These are phyloP conservation scores for Aspergillus costaricaensis DNA, from an alignment of 2,329 filamentous ascomycete genomes.

Conservation along the genomic window DNA sequence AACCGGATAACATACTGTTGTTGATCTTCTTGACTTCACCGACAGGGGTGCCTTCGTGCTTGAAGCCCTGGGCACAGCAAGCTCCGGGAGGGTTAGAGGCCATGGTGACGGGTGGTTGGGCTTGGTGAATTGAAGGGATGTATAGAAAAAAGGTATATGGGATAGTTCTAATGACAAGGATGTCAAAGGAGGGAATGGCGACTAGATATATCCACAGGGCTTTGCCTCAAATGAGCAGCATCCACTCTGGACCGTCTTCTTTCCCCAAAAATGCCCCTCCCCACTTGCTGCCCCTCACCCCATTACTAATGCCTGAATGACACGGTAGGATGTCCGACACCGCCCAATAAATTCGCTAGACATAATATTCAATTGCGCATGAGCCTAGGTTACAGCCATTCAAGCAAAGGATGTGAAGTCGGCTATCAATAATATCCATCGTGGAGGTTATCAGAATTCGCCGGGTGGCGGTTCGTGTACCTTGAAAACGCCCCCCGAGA, in stretches of 20 bases:
- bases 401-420: not conserved
- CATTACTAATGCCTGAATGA: not conserved
- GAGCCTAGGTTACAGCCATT: not conserved
- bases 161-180: not conserved
- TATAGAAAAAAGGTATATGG: not conserved
- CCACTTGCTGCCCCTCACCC: constrained; percentile 1
- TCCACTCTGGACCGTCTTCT: not conserved
- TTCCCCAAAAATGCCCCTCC: not conserved
- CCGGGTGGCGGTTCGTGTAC: not conserved
- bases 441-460: not conserved
- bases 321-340: not conserved
- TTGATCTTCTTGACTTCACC: constrained; percentile 52
- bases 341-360: not conserved
- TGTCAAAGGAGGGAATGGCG: not conserved
- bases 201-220: not conserved
- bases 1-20: constrained; percentile 40
- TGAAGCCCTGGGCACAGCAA: constrained; percentile 53
- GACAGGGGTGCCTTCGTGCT: constrained; percentile 52
- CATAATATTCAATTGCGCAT: not conserved
- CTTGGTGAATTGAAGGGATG: not conserved
- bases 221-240: not conserved
- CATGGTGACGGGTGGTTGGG: constrained; percentile 39
- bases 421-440: not conserved
- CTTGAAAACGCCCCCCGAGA: not conserved
- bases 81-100: constrained; percentile 53